A percentile compares a stretch with the other conserved stretches of the same genome.
Evolutionary conservation across 1,284 basidiomycete genomes (phyloP).

Genomic region (Cryptococcus neoformans): DNA sequence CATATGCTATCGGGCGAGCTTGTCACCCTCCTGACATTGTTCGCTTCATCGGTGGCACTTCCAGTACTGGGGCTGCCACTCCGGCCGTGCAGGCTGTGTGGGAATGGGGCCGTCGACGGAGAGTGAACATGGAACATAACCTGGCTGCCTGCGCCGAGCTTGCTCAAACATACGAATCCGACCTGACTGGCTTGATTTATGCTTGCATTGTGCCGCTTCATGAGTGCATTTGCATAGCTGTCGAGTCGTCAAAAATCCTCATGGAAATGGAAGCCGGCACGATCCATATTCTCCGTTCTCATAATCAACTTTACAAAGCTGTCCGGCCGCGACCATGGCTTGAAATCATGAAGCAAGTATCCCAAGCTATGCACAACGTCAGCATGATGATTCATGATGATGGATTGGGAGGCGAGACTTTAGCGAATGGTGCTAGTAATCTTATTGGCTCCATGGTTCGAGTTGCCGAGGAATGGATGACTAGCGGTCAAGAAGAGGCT

Average conservation of each 20-base stretch:
- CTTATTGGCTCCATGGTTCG: conserved; percentile 39
- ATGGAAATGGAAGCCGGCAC: conserved; percentile 39
- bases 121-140: conserved; percentile 27
- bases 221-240: conserved; percentile 28
- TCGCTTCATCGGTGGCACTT: conserved; percentile 20
- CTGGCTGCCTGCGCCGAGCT: conserved; percentile 27
- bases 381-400: conserved; percentile 12
- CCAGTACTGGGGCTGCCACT: conserved; percentile 13
- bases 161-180: conserved; percentile 13
- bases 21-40: conserved; percentile 32
- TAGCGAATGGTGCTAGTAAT: conserved; percentile 39
- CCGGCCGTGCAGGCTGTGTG: conserved; percentile 29
- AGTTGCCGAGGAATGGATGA: conserved; percentile 28
- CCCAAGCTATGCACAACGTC: conserved; percentile 18
- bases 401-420: conserved; percentile 18
- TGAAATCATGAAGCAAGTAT: conserved; percentile 18
- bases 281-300: conserved; percentile 18
- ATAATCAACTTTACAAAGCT: conserved; percentile 16
- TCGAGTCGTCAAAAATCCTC: conserved; percentile 30
- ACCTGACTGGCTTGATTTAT: conserved; percentile 1
- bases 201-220: conserved; percentile 26
- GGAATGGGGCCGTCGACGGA: conserved; percentile 27
- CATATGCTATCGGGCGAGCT: conserved; percentile 30
- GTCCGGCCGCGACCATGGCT: conserved; percentile 25
- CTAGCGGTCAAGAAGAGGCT: conserved; percentile 15